Evolutionary conservation across 441 rosid genomes (phyloP), one percentile per base, ranked within the genome.

Genomic region (Pelargonium australe): DNA sequence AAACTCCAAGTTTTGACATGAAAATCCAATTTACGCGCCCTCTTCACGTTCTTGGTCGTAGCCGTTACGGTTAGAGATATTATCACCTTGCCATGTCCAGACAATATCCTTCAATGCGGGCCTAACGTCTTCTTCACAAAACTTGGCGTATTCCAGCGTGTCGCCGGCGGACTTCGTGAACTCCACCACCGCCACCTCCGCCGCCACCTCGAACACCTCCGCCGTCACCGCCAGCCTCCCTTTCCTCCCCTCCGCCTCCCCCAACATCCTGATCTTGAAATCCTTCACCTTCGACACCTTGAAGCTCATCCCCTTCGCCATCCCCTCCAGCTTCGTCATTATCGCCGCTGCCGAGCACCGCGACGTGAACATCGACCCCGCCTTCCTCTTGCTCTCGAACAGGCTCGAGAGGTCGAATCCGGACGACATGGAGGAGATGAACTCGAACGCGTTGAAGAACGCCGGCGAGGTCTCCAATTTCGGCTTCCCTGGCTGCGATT

Each of bases 1-100:
- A n/a, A n/a, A n/a, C n/a, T n/a, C n/a, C n/a, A n/a, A n/a, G n/a
- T n/a, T n/a, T n/a, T n/a, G n/a, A n/a, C n/a, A n/a, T n/a, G n/a
- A n/a, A n/a, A n/a, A n/a, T n/a, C n/a, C n/a, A n/a, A n/a, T n/a
- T n/a, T n/a, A n/a, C n/a, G n/a, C n/a, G n/a, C n/a, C n/a, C n/a
- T n/a, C n/a, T n/a, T n/a, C n/a, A n/a, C n/a, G n/a, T n/a, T n/a
- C n/a, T n/a, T n/a, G n/a, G n/a, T n/a, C n/a, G n/a, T n/a, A n/a
- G n/a, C n/a, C n/a, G n/a, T n/a, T n/a, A n/a, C n/a, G n/a, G n/a
- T n/a, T n/a, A n/a, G n/a, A n/a, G n/a, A n/a, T n/a, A n/a, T n/a
- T n/a, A n/a, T 93, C 96, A 3, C 98, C 98, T 72, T 90, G 97
- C 96, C 97, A 92, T 0, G 91, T 79, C 97, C 97, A 92, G 0